Conservation (phyloP, 352 stramenopile genomes). For the Phytophthora hybrid region DNA sequence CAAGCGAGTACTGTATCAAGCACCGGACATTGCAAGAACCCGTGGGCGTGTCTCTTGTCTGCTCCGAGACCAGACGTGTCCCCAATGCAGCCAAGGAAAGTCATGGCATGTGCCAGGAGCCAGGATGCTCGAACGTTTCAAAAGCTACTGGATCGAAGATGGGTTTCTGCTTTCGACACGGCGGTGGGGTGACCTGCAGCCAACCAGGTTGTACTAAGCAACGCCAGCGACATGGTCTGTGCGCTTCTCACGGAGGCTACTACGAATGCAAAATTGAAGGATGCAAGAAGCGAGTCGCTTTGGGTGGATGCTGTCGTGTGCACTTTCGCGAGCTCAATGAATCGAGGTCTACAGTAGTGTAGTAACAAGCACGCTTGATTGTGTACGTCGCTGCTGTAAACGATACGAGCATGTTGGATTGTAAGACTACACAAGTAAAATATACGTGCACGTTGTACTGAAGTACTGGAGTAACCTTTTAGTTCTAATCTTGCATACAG, state of each 20-base stretch:
- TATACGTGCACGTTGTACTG: too few relatives aligned
- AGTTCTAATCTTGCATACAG: too few relatives aligned
- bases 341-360: neutral
- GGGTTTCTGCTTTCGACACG: slow-evolving; percentile 19
- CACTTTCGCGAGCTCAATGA: neutral
- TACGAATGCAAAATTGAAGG: slow-evolving; percentile 9
- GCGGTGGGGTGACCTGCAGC: slow-evolving; percentile 1
- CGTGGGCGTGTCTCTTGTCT: too few relatives aligned
- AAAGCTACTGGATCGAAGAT: neutral
- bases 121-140: neutral
- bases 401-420: too few relatives aligned
- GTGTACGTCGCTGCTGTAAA: too few relatives aligned
- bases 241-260: slow-evolving; percentile 6
- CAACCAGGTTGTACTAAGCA: slow-evolving; percentile 13
- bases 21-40: neutral
- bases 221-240: slow-evolving; percentile 2
- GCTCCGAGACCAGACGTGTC: too few relatives aligned
- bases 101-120: slow-evolving; percentile 9
- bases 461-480: too few relatives aligned
- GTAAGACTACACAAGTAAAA: too few relatives aligned
- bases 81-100: neutral
- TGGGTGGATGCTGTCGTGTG: neutral
- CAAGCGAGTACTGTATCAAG: neutral
- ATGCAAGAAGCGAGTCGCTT: neutral
- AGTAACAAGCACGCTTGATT: too few relatives aligned